These are phyloP conservation scores for Xerocomus spinulosus DNA, from an alignment of 768 basidiomycete species.

Conservation along the genomic window DNA sequence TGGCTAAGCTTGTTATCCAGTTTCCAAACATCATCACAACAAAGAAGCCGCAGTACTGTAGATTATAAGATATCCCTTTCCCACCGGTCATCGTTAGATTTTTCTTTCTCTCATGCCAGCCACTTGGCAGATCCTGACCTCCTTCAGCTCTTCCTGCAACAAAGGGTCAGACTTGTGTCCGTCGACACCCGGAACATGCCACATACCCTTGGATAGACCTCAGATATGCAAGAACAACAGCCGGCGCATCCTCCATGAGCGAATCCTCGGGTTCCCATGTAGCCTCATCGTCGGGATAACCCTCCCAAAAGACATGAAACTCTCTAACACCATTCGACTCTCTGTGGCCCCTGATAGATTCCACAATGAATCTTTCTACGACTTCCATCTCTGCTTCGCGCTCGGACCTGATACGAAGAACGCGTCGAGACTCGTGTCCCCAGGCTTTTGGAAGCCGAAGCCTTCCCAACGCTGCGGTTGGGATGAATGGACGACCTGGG, in stretches of 20 bases:
- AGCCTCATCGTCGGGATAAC: constrained; percentile 46
- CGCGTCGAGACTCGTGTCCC: constrained; percentile 42
- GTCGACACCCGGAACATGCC: no score
- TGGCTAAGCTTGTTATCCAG: not conserved
- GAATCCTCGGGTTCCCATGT: constrained; percentile 55
- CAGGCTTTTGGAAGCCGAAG: constrained; percentile 50
- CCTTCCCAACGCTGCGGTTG: constrained; percentile 26
- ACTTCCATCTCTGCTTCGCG: constrained; percentile 27
- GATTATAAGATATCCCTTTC: constrained; percentile 13
- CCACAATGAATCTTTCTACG: constrained; percentile 43
- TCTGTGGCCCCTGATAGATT: constrained; percentile 35
- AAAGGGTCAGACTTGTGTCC: no score
- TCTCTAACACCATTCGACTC: constrained; percentile 33
- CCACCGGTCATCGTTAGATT: constrained; percentile 1
- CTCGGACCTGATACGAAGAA: constrained; percentile 39
- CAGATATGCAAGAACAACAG: constrained; percentile 40
- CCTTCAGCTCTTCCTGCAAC: constrained; percentile 8
- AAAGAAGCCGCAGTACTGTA: constrained; percentile 5
- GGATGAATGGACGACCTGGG: constrained; percentile 36
- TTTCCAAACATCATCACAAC: constrained; percentile 12
- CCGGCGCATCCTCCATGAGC: constrained; percentile 48
- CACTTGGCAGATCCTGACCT: not conserved
- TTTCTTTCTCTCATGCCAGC: not conserved
- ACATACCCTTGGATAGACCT: constrained; percentile 9
- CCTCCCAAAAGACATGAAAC: constrained; percentile 52